These are phyloP conservation scores for Pseudomonodictys pantanalensis DNA, from an alignment of 495 filamentous ascomycete genomes.

Conservation along the genomic window DNA sequence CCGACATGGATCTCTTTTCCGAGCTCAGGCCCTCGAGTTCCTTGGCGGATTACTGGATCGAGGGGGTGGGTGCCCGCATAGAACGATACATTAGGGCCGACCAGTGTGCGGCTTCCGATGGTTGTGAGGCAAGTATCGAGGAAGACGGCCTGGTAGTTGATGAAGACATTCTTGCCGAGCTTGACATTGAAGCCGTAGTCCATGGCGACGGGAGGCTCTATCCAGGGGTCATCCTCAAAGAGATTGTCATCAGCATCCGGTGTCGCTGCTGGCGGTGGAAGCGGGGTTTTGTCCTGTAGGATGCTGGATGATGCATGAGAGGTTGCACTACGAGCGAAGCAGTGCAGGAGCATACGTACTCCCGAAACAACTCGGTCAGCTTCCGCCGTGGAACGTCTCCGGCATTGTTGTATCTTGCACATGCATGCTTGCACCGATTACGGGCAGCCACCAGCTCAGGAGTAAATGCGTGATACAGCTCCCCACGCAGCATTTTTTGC, in stretches of 20 bases:
- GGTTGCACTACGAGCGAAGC: conserved; percentile 8
- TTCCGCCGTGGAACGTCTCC: conserved; percentile 56
- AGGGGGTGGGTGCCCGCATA: conserved; percentile 73
- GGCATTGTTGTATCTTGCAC: conserved; percentile 59
- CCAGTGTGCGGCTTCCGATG: conserved; percentile 73
- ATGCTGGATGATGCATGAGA: conserved; percentile 46
- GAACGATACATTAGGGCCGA: conserved; percentile 76
- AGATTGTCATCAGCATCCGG: conserved; percentile 59
- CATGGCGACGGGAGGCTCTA: conserved; percentile 66
- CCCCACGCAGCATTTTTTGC: conserved; percentile 39
- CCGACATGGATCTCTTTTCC: conserved; percentile 75
- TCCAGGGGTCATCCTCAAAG: conserved; percentile 60
- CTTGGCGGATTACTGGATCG: conserved; percentile 69
- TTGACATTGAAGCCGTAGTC: conserved; percentile 77
- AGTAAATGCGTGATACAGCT: conserved; percentile 52
- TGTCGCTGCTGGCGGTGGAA: conserved; percentile 55
- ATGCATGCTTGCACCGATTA: conserved; percentile 56
- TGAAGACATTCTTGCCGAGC: conserved; percentile 64
- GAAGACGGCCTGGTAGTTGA: conserved; percentile 74
- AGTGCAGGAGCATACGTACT: conserved; percentile 51
- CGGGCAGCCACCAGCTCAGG: conserved; percentile 57
- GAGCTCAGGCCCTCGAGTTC: conserved; percentile 68
- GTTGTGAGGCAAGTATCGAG: conserved; percentile 75
- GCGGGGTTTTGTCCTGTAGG: conserved; percentile 56
- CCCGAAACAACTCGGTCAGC: conserved; percentile 66